Percentiles rank a stretch among this genome's conserved stretches.
Conservation (phyloP, 768 basidiomycete species). For the Tulasnella sp. region DNA sequence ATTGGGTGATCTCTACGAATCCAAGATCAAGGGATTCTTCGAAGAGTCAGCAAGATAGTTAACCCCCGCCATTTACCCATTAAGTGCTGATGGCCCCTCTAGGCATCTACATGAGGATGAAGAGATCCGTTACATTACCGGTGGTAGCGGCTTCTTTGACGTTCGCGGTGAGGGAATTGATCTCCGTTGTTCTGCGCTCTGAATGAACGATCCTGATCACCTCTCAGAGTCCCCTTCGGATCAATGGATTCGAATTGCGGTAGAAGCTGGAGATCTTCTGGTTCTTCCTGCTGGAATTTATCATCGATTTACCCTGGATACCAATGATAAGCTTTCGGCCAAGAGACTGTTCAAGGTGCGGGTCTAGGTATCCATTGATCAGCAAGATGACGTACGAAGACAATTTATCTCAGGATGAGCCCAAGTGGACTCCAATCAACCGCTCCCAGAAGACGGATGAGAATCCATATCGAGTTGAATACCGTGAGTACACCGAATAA, state of each 20-base stretch:
- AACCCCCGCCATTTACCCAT: not conserved
- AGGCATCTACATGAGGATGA: constrained; percentile 95
- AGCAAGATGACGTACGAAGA: not conserved
- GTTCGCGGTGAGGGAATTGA: constrained; percentile 60
- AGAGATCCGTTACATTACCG: constrained; percentile 79
- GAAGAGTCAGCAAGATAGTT: constrained; percentile 46
- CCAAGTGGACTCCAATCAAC: constrained; percentile 77
- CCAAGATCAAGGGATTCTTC: constrained; percentile 71
- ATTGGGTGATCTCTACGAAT: constrained; percentile 72
- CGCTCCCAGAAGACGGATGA: constrained; percentile 46
- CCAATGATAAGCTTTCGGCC: constrained; percentile 55
- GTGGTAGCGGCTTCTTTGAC: constrained; percentile 87
- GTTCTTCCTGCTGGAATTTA: constrained; percentile 86
- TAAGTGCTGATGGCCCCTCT: not conserved
- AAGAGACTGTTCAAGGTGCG: constrained; percentile 74
- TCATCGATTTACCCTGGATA: constrained; percentile 87
- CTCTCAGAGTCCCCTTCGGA: constrained; percentile 51
- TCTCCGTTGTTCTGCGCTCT: too few species aligned
- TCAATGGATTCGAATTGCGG: constrained; percentile 68
- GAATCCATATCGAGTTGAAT: constrained; percentile 49
- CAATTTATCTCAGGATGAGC: constrained; percentile 53
- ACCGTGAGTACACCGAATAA: constrained; percentile 25
- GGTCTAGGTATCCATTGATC: not conserved
- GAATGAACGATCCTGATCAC: too few species aligned
- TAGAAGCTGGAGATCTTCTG: constrained; percentile 68